phyloP scores from a whole-genome alignment of 495 filamentous ascomycete genomes.

The Hyaloscypha variabilis region DNA sequence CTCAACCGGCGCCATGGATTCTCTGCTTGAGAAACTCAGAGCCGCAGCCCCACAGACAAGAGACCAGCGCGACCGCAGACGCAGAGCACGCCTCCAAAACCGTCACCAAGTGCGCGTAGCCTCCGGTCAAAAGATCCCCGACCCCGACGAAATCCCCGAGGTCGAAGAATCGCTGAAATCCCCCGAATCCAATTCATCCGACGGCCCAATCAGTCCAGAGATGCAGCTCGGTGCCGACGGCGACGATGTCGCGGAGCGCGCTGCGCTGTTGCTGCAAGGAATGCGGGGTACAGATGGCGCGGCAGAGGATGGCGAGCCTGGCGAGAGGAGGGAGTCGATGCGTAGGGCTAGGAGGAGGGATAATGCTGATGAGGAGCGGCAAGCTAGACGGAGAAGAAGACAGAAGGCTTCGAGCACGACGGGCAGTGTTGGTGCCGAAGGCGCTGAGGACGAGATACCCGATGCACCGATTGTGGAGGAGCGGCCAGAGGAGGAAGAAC shows the following conservation, averaged over 20 bases:
- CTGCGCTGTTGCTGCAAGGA: conserved; percentile 79
- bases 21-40: conserved; percentile 91
- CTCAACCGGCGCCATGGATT: conserved; percentile 92
- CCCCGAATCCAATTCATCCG: conserved; percentile 26
- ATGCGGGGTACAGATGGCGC: conserved; percentile 65
- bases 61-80: conserved; percentile 84
- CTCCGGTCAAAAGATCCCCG: conserved; percentile 81
- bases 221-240: conserved; percentile 33
- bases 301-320: conserved; percentile 52
- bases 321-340: conserved; percentile 58
- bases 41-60: conserved; percentile 88
- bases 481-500: conserved; percentile 27
- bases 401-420: conserved; percentile 45
- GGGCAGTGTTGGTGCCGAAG: conserved; percentile 25
- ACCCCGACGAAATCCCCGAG: conserved; percentile 56
- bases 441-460: conserved; percentile 1
- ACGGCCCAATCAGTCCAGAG: conserved; percentile 33
- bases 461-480: background rate
- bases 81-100: conserved; percentile 85
- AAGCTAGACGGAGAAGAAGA: conserved; percentile 58
- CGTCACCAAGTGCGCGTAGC: conserved; percentile 91
- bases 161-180: conserved; percentile 37
- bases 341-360: conserved; percentile 63
- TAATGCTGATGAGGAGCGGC: conserved; percentile 71
- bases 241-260: conserved; percentile 78